Evolutionary conservation across 768 basidiomycete species (phyloP).

Genomic region (Termitomyces sp.): DNA sequence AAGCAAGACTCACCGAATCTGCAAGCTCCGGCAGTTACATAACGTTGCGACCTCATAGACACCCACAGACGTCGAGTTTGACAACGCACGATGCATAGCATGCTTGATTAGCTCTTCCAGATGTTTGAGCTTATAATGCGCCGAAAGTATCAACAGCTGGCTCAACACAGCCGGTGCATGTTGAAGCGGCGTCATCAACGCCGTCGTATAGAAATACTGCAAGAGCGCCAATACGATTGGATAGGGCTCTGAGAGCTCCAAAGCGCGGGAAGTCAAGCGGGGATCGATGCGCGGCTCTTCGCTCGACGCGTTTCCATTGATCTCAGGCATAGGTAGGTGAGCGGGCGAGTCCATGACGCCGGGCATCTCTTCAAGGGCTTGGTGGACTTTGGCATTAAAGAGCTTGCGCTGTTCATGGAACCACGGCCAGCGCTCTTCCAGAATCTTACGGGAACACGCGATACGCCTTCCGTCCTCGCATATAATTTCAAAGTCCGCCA

Average conservation of each 20-base stretch:
- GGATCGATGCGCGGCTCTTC: constrained; percentile 65
- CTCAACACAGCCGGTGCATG: constrained; percentile 86
- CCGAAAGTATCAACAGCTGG: constrained; percentile 78
- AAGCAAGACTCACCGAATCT: constrained; percentile 60
- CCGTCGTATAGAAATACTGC: constrained; percentile 90
- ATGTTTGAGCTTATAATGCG: constrained; percentile 75
- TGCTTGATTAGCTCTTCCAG: constrained; percentile 82
- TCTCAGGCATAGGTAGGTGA: constrained; percentile 58
- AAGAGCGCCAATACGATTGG: constrained; percentile 83
- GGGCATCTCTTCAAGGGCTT: constrained; percentile 54
- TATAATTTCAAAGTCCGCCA: constrained; percentile 90
- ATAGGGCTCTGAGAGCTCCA: constrained; percentile 85
- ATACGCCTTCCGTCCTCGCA: constrained; percentile 88
- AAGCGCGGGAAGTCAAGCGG: constrained; percentile 69
- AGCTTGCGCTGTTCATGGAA: constrained; percentile 67
- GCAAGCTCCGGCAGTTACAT: constrained; percentile 82
- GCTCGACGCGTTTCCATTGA: constrained; percentile 44
- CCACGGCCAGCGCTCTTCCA: constrained; percentile 95
- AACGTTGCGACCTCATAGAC: constrained; percentile 95
- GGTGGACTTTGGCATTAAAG: constrained; percentile 53
- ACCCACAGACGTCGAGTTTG: constrained; percentile 80
- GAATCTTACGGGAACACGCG: constrained; percentile 73
- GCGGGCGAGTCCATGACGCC: constrained; percentile 37
- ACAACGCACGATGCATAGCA: constrained; percentile 86
- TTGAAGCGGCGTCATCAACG: constrained; percentile 86